A percentile compares a stretch with the other conserved stretches of the same genome.
Conservation (phyloP, 495 filamentous ascomycete species). For the Penicillium longicatenatum region DNA sequence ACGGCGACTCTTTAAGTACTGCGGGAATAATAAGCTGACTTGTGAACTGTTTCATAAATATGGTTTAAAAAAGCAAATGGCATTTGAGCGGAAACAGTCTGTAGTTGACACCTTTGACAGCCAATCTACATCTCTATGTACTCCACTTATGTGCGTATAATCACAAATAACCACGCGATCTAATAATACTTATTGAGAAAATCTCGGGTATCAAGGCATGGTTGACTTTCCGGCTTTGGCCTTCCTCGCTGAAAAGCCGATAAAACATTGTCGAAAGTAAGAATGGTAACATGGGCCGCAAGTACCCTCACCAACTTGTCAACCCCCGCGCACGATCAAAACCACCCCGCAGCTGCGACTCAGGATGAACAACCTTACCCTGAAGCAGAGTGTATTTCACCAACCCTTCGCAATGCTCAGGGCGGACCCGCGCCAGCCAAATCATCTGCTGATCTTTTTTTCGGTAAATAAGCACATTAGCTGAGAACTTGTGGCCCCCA, state of each 20-base stretch:
- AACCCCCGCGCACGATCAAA: constrained; percentile 78
- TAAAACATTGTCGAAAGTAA: neutral
- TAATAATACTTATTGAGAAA: too few relatives aligned
- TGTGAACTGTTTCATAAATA: too few relatives aligned
- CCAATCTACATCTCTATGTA: too few relatives aligned
- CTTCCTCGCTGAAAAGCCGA: neutral
- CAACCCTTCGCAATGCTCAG: constrained; percentile 92
- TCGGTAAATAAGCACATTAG: constrained; percentile 89
- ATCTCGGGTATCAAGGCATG: too few relatives aligned
- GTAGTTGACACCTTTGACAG: too few relatives aligned
- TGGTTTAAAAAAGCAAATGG: too few relatives aligned
- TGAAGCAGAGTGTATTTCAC: constrained; percentile 86
- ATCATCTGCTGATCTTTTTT: constrained; percentile 77
- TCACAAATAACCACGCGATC: too few relatives aligned
- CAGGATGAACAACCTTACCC: constrained; percentile 90
- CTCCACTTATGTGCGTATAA: too few relatives aligned
- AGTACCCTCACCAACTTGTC: constrained; percentile 75
- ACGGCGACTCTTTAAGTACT: too few relatives aligned
- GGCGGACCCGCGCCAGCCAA: constrained; percentile 84
- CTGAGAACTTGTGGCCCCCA: constrained; percentile 90
- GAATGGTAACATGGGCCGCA: neutral
- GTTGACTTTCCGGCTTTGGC: neutral
- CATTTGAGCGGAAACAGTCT: too few relatives aligned
- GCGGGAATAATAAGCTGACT: too few relatives aligned
- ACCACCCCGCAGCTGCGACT: constrained; percentile 80